These are phyloP conservation scores for Dalbergia oliveri DNA, from an alignment of 306 rosid species.

Conservation along the genomic window DNA sequence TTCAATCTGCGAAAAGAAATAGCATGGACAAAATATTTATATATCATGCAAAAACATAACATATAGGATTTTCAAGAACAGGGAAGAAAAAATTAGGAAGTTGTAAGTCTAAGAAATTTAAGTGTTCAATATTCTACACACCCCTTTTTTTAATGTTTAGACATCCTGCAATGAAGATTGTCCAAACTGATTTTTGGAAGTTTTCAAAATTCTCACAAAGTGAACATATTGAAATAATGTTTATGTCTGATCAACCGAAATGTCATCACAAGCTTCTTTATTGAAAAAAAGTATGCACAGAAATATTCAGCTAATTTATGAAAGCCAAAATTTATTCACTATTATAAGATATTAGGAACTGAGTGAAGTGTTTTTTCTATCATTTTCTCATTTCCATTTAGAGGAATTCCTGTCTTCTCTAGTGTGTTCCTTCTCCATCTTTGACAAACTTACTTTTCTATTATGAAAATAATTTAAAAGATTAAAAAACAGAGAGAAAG, in stretches of 20 bases:
- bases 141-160: background rate
- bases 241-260: conserved; percentile 30
- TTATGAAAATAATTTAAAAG: background rate
- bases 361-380: conserved; percentile 15
- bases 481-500: background rate
- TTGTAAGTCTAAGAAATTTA: conserved; percentile 27
- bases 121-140: conserved; percentile 9
- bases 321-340: conserved; percentile 19
- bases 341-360: conserved; percentile 3
- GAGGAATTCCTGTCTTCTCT: conserved; percentile 34
- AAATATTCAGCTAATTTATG: conserved; percentile 20
- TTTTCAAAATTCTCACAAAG: conserved; percentile 9
- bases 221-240: conserved; percentile 23
- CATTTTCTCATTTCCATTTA: conserved; percentile 22
- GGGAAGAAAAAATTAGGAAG: background rate
- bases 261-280: background rate
- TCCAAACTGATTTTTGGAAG: no score
- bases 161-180: no score
- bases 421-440: conserved; percentile 28
- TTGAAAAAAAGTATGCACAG: background rate
- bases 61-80: conserved; percentile 34
- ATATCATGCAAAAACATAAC: conserved; percentile 3
- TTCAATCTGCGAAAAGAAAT: conserved; percentile 67
- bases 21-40: conserved; percentile 38
- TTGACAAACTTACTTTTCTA: conserved; percentile 21